Percentiles rank a stretch among this genome's conserved stretches.
phyloP scores from a whole-genome alignment of 2,329 filamentous ascomycete genomes.

The Atkinsonella texensis region DNA sequence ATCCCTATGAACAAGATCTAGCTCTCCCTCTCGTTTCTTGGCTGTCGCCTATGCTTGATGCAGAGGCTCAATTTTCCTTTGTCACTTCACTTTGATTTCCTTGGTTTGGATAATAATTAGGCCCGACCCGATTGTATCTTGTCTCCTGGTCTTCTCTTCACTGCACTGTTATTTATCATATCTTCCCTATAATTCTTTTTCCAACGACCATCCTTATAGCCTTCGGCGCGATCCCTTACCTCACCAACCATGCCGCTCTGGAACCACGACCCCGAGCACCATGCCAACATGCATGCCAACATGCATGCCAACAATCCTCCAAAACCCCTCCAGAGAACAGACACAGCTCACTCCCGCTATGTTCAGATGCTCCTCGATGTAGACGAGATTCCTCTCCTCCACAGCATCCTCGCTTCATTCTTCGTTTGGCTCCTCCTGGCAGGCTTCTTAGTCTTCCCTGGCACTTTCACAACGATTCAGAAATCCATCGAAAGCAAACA shows the following conservation, averaged over 20 bases:
- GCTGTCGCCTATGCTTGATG: background rate
- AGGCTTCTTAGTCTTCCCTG: constrained; percentile 40
- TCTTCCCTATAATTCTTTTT: background rate
- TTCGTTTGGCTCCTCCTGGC: constrained; percentile 36
- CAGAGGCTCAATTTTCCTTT: background rate
- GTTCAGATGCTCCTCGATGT: constrained; percentile 34
- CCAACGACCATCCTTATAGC: background rate
- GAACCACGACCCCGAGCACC: constrained; percentile 5
- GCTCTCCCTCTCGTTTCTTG: background rate
- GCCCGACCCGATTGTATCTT: background rate
- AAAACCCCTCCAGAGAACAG: constrained; percentile 9
- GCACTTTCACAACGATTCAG: constrained; percentile 34
- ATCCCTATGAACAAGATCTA: too few species aligned
- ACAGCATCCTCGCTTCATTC: constrained; percentile 32
- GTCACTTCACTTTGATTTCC: background rate
- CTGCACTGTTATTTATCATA: background rate
- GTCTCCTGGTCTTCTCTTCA: background rate
- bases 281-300: background rate
- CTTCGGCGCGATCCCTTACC: background rate
- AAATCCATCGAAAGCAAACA: constrained; percentile 13
- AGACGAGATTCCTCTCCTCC: constrained; percentile 30
- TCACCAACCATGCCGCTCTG: constrained; percentile 4
- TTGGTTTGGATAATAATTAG: background rate
- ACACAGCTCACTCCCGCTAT: constrained; percentile 25
- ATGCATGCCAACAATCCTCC: constrained; percentile 6